Evolutionary conservation across 345 rosid species (phyloP), one percentile per base, ranked within the genome.

Genomic region (Hirschfeldia incana): DNA sequence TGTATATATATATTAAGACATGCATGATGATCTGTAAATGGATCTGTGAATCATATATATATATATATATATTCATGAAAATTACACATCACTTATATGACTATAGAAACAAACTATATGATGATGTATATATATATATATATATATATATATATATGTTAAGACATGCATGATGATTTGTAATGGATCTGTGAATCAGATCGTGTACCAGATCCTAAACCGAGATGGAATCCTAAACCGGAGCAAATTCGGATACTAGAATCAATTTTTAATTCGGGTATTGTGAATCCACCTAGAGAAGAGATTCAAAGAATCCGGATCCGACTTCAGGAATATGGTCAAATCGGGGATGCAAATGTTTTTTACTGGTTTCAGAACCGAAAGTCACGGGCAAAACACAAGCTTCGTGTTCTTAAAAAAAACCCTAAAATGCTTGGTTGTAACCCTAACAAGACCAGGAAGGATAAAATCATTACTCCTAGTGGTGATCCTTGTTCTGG

Each of bases 331-430:
- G 96, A 91, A 73, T 94, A 81, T 27, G 98, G 98, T 13, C 98
- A 89, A 80, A 96, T 94, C 6, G 97, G 94, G 0, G 98, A 94
- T 17, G 98, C 98, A 55, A 94, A 94, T 11, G 97, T 94, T 26
- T 94, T 92, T 74, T 94, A 94, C 81, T 92, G 98, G 98, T 94
- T 94, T 83, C 98, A 94, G 75, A 94, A 94, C 88, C 82, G 96
- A 55, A 94, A 94, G 73, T 94, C 98, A 27, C 79, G 98, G 69
- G 91, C 91, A 88, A 94, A 94, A 83, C 92, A 90, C 80, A 94
- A 92, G 83, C 89, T 86, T 28, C 91, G 94, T 69, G 88, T 88
- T 84, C 90, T 88, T 66, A 90, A 86, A 63, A 86, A 80, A 37
- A 68, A 36, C 75, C 36, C 87, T 85, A 66, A 89, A 79, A 5